These are phyloP conservation scores for Lachnellula suecica DNA, from an alignment of 2,329 filamentous ascomycete genomes.

Conservation along the genomic window DNA sequence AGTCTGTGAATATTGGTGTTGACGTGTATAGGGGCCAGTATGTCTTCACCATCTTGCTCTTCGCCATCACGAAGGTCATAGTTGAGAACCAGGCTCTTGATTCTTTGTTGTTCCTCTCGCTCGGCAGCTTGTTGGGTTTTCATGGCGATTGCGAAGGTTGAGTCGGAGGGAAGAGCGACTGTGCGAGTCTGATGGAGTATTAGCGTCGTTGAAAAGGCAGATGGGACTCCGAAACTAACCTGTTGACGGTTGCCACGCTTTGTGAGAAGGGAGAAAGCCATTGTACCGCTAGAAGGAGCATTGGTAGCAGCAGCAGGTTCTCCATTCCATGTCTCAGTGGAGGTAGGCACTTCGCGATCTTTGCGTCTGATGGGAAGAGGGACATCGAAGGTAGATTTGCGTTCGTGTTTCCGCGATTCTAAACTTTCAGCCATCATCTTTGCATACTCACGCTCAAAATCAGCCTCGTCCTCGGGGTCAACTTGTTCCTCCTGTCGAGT, in stretches of 20 bases:
- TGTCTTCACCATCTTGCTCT: slow-evolving; percentile 70
- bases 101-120: slow-evolving; percentile 93
- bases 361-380: slow-evolving; percentile 84
- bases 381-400: slow-evolving; percentile 94
- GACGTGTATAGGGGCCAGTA: slow-evolving; percentile 41
- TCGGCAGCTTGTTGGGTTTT: slow-evolving; percentile 93
- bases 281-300: slow-evolving; percentile 55
- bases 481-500: slow-evolving; percentile 86
- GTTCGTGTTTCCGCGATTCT: slow-evolving; percentile 93
- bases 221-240: slow-evolving; percentile 46
- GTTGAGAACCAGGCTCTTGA: slow-evolving; percentile 96
- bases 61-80: slow-evolving; percentile 89
- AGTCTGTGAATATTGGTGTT: slow-evolving; percentile 53
- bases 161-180: slow-evolving; percentile 86
- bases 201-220: slow-evolving; percentile 6
- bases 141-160: slow-evolving; percentile 94
- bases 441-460: slow-evolving; percentile 96
- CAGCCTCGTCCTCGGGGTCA: slow-evolving; percentile 91
- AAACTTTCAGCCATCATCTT: slow-evolving; percentile 98
- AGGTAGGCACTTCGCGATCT: slow-evolving; percentile 55
- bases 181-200: slow-evolving; percentile 70
- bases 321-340: slow-evolving; percentile 39
- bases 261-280: slow-evolving; percentile 95
- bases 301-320: slow-evolving; percentile 36
- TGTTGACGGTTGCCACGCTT: slow-evolving; percentile 96